Conservation (phyloP, 2,329 filamentous ascomycete species). For the Claviceps citrina region DNA sequence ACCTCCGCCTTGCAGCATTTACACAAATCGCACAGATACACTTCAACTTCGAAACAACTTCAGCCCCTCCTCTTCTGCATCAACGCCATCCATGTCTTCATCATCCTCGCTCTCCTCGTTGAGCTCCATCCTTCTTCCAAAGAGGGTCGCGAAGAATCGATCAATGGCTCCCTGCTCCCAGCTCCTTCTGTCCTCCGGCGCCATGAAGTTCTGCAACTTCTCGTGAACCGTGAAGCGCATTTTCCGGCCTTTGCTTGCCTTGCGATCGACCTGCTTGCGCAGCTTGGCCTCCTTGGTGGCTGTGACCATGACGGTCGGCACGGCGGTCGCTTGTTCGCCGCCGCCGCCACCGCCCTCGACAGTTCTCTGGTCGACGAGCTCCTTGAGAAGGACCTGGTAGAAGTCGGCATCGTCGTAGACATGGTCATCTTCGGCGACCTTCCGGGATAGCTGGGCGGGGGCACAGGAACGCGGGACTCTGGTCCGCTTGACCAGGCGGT, state of each 20-base stretch:
- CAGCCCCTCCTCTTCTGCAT: constrained; percentile 37
- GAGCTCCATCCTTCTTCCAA: constrained; percentile 54
- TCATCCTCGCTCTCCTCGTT: constrained; percentile 38
- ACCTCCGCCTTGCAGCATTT: neutral
- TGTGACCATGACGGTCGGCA: constrained; percentile 46
- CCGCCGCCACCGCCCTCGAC: constrained; percentile 46
- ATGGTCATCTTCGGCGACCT: constrained; percentile 39
- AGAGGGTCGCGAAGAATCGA: constrained; percentile 57
- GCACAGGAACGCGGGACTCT: constrained; percentile 62
- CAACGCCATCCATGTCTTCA: constrained; percentile 35
- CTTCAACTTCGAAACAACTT: constrained; percentile 32
- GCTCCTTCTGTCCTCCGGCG: constrained; percentile 60
- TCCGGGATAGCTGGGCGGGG: constrained; percentile 47
- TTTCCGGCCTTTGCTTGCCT: constrained; percentile 88
- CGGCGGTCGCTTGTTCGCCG: constrained; percentile 27
- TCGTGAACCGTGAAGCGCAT: constrained; percentile 90
- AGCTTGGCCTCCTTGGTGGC: constrained; percentile 63
- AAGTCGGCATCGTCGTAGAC: constrained; percentile 93
- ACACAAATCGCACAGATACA: neutral
- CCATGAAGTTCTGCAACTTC: constrained; percentile 97
- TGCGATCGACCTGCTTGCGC: constrained; percentile 75
- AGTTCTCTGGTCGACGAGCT: constrained; percentile 79
- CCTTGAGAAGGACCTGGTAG: constrained; percentile 83
- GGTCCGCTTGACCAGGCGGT: constrained; percentile 51
- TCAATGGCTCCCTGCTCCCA: constrained; percentile 77